These are phyloP conservation scores for Fusarium equiseti DNA, from an alignment of 2,329 filamentous ascomycete species.

Conservation along the genomic window DNA sequence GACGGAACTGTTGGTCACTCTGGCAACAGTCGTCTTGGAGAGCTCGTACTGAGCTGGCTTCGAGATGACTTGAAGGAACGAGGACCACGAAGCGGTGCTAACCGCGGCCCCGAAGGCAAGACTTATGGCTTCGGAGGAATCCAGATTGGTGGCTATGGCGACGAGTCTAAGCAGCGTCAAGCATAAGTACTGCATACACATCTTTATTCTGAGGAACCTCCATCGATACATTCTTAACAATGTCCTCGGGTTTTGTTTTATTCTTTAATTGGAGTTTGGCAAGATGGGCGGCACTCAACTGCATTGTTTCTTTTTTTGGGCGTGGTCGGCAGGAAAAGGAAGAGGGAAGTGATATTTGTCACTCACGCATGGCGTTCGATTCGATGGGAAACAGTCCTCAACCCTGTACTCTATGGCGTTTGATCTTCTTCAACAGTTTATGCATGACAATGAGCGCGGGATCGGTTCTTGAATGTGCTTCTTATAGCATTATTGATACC, in stretches of 20 bases:
- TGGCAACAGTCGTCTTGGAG: conserved; percentile 87
- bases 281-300: conserved; percentile 49
- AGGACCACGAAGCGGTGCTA: conserved; percentile 76
- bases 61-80: conserved; percentile 81
- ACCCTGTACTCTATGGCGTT: conserved; percentile 49
- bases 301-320: conserved; percentile 44
- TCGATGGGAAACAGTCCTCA: conserved; percentile 49
- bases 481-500: conserved; percentile 48
- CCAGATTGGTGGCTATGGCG: conserved; percentile 67
- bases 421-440: conserved; percentile 47
- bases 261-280: conserved; percentile 27
- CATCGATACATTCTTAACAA: conserved; percentile 43
- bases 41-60: conserved; percentile 90
- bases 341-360: conserved; percentile 2
- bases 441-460: conserved; percentile 25
- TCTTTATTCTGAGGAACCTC: not conserved
- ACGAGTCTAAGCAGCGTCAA: conserved; percentile 61
- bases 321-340: conserved; percentile 19
- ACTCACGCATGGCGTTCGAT: conserved; percentile 40
- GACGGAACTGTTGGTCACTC: conserved; percentile 52
- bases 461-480: conserved; percentile 12
- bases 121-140: conserved; percentile 68
- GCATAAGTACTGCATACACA: conserved; percentile 27
- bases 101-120: conserved; percentile 70
- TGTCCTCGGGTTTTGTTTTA: conserved; percentile 14